A percentile compares a stretch with the other conserved stretches of the same genome.
phyloP scores from a whole-genome alignment of 176 grass and related monocot species.

The Lolium multiflorum region DNA sequence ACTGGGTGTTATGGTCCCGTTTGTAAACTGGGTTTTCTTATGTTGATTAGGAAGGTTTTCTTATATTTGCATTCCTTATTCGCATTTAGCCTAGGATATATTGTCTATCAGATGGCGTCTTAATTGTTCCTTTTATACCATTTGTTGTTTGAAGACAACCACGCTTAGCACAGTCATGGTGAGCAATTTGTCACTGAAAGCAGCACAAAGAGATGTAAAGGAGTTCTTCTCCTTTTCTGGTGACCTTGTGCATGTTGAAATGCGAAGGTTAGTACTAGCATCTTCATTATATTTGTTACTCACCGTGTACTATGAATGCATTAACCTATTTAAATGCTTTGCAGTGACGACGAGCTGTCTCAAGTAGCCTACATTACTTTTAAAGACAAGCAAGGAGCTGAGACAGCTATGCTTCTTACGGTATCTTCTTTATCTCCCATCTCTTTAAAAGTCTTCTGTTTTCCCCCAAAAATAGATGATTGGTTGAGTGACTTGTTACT shows the following conservation, averaged over 20 bases:
- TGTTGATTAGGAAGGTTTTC: background rate
- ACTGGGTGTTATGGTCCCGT: background rate
- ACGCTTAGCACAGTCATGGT: constrained; percentile 72
- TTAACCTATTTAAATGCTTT: constrained; percentile 40
- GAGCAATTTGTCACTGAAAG: constrained; percentile 86
- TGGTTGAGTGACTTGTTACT: background rate
- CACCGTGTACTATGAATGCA: constrained; percentile 10
- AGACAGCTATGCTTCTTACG: constrained; percentile 94
- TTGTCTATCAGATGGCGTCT: constrained; percentile 1
- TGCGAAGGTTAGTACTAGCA: constrained; percentile 65
- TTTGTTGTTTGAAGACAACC: constrained; percentile 56
- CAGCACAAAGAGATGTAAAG: constrained; percentile 71
- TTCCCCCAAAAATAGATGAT: background rate
- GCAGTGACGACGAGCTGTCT: constrained; percentile 80
- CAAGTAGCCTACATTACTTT: constrained; percentile 94
- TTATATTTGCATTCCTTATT: background rate
- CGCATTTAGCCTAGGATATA: background rate
- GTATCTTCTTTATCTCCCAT: constrained; percentile 45
- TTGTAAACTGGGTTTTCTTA: background rate
- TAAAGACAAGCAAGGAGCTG: constrained; percentile 79
- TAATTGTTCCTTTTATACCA: constrained; percentile 26
- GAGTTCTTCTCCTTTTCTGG: constrained; percentile 96
- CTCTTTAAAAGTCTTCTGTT: background rate
- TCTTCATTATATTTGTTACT: constrained; percentile 34
- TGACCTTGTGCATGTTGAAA: constrained; percentile 80